These are phyloP conservation scores for Pleurotus djamor DNA, from an alignment of 768 basidiomycete species.

Conservation along the genomic window DNA sequence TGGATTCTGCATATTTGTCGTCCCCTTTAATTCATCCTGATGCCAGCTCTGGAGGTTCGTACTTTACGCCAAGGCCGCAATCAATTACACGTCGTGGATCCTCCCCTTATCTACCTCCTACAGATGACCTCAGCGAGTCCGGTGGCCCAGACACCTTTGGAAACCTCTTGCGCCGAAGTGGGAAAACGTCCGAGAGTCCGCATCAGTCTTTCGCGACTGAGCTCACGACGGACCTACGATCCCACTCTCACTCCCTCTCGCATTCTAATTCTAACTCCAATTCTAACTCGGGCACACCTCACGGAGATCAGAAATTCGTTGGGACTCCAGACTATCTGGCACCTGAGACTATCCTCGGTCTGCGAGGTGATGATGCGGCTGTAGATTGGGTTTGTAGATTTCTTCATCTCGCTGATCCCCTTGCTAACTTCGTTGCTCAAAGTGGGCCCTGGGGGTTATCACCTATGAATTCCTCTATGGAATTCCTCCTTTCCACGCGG, in stretches of 20 bases:
- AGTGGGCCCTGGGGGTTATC: conserved; percentile 99
- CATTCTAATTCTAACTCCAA: conserved; percentile 18
- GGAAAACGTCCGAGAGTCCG: conserved; percentile 67
- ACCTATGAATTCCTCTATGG: conserved; percentile 98
- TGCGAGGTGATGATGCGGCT: conserved; percentile 90
- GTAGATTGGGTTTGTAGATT: conserved; percentile 90
- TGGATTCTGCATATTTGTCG: conserved; percentile 76
- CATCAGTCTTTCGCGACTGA: conserved; percentile 86
- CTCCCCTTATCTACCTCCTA: conserved; percentile 64
- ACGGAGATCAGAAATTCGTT: conserved; percentile 90
- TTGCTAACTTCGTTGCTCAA: conserved; percentile 15
- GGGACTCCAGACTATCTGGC: conserved; percentile 98
- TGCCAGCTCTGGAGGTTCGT: conserved; percentile 63
- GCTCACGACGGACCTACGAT: conserved; percentile 78
- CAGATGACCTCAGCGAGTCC: conserved; percentile 86
- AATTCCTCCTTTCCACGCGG: conserved; percentile 96
- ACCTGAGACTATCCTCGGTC: conserved; percentile 92
- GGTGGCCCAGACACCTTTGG: conserved; percentile 78
- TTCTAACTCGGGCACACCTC: conserved; percentile 63
- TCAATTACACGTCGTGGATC: conserved; percentile 57
- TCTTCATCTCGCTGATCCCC: conserved; percentile 3
- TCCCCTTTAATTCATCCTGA: conserved; percentile 72
- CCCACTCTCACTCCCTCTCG: conserved; percentile 45
- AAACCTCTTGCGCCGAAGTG: conserved; percentile 47
- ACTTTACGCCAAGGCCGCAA: conserved; percentile 71